These are phyloP conservation scores for Gypsophila paniculata DNA, from an alignment of 179 eudicot genomes.

Conservation along the genomic window DNA sequence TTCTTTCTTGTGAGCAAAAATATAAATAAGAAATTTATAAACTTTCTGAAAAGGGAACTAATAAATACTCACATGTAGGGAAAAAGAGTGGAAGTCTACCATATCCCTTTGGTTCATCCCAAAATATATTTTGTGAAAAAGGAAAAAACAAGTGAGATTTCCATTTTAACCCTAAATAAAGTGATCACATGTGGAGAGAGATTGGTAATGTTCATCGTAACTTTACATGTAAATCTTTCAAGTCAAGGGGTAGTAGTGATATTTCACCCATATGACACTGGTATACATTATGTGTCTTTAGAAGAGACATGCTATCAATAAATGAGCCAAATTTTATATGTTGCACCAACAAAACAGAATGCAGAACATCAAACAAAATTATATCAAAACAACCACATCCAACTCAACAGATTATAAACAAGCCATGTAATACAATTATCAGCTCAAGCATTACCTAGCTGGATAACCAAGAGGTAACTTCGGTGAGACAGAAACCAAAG, in stretches of 20 bases:
- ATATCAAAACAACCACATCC: slow-evolving; percentile 10
- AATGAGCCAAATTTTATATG: neutral
- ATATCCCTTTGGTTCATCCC: too few species aligned
- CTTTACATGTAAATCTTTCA: too few species aligned
- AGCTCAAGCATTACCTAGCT: slow-evolving; percentile 51
- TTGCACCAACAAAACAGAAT: neutral
- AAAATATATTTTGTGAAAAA: too few species aligned
- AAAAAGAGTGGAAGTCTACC: too few species aligned
- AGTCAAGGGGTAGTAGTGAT: too few species aligned
- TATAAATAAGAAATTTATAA: neutral
- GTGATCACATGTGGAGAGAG: too few species aligned
- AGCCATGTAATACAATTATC: slow-evolving; percentile 5
- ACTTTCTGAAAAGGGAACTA: neutral
- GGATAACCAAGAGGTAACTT: slow-evolving; percentile 96
- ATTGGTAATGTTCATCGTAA: too few species aligned
- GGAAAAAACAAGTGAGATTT: too few species aligned
- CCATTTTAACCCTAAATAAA: too few species aligned
- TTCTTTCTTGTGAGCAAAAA: neutral
- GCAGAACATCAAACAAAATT: slow-evolving; percentile 3
- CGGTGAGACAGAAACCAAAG: slow-evolving; percentile 76
- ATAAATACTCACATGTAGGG: too few species aligned
- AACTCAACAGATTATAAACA: neutral
- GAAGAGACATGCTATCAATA: neutral
- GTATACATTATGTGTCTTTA: slow-evolving; percentile 12
- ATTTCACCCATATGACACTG: neutral